These are phyloP conservation scores for Microascus cirrosus DNA, from an alignment of 2,329 filamentous ascomycete genomes.

Conservation along the genomic window DNA sequence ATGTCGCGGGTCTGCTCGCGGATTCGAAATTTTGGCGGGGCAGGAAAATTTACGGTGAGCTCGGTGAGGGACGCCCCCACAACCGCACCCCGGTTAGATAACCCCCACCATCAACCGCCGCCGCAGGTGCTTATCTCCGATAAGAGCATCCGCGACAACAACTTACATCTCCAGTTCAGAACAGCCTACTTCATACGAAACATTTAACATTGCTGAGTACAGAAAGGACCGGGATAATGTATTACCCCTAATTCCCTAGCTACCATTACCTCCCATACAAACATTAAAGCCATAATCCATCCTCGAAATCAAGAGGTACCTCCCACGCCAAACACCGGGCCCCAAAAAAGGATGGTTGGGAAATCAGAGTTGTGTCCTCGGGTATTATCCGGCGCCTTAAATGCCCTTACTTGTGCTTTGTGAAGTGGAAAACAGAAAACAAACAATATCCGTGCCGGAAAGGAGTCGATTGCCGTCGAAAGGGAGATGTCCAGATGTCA, in stretches of 20 bases:
- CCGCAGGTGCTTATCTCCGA: neutral
- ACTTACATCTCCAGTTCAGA: neutral
- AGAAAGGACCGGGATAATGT: neutral
- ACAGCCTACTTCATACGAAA: too few relatives aligned
- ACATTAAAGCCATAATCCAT: neutral
- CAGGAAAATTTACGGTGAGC: constrained; percentile 4
- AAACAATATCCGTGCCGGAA: neutral
- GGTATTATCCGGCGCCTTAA: neutral
- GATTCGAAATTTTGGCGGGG: neutral
- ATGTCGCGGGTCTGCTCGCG: neutral
- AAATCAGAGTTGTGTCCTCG: neutral
- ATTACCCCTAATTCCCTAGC: neutral
- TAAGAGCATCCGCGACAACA: neutral
- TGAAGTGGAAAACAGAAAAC: neutral
- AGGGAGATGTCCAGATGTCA: neutral
- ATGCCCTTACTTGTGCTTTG: neutral
- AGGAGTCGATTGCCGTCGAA: neutral
- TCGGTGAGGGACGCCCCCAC: neutral
- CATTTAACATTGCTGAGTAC: too few relatives aligned
- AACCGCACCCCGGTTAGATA: neutral
- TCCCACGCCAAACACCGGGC: neutral
- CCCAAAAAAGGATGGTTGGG: neutral
- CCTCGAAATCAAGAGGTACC: neutral
- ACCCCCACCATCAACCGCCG: neutral
- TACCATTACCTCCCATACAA: neutral